phyloP scores from a whole-genome alignment of 2,329 filamentous ascomycete species.

The Colletotrichum tamarilloi region DNA sequence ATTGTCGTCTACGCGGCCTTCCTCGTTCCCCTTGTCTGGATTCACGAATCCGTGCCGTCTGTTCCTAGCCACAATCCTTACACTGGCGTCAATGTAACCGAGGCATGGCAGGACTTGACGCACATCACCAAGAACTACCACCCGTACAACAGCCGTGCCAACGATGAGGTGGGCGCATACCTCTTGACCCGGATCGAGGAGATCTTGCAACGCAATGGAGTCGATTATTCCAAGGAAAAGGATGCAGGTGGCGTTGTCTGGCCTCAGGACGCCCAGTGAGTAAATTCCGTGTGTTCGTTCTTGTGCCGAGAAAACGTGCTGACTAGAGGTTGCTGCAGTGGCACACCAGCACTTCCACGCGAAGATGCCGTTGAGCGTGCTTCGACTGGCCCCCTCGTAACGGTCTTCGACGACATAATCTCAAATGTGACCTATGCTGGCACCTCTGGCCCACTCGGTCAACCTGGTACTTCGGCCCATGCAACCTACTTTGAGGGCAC shows the following conservation, averaged over 20 bases:
- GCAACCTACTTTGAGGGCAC: slow-evolving; percentile 90
- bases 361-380: neutral
- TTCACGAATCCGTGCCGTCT: slow-evolving; percentile 81
- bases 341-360: neutral
- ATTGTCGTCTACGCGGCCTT: slow-evolving; percentile 82
- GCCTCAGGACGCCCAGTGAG: slow-evolving; percentile 37
- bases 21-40: slow-evolving; percentile 75
- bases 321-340: neutral
- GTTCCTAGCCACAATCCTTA: slow-evolving; percentile 67
- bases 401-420: slow-evolving; percentile 81
- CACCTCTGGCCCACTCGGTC: neutral
- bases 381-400: slow-evolving; percentile 57
- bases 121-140: slow-evolving; percentile 80
- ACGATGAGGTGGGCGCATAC: slow-evolving; percentile 83
- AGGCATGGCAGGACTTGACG: slow-evolving; percentile 89
- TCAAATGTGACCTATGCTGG: slow-evolving; percentile 78
- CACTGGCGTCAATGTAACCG: slow-evolving; percentile 79
- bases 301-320: neutral
- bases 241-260: slow-evolving; percentile 44
- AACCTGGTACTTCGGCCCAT: slow-evolving; percentile 27
- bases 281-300: neutral
- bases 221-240: slow-evolving; percentile 56
- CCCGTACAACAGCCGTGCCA: slow-evolving; percentile 87
- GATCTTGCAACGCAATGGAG: slow-evolving; percentile 74
- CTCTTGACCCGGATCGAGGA: slow-evolving; percentile 76